Evolutionary conservation across 805 yeast species (phyloP), one percentile per base, ranked within the genome.

Genomic region (Candida tammaniensis): DNA sequence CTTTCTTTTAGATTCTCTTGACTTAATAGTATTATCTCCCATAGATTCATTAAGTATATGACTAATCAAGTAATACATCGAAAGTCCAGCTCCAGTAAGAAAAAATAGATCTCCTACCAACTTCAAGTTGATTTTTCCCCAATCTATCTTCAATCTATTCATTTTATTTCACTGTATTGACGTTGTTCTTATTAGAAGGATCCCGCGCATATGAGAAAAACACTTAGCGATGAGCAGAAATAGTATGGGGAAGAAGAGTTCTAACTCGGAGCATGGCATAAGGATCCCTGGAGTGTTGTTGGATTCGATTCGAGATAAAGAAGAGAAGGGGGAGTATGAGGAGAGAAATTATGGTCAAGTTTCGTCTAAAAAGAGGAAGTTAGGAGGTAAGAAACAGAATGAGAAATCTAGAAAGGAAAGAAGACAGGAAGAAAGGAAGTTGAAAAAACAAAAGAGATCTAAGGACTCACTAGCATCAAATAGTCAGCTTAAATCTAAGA

Each of bases 1-100:
- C 48, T 74, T 76, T 39, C 79, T 75, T 80, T 84, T 63, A 69
- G 77, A 51, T 68, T 79, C 72, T 76, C 78, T 41, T 77, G 72
- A 53, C 72, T 56, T 55, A 5, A 57, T 52, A 5, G 61, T 47
- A 22, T 45, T 48, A 30, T 64, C 71, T 13, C 40, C 40, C 23
- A 51, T 42, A 15, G 52, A 49, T 21, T 65, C 71, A 34, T 58
- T 61, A 15, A 67, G 46, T 5, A 67, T 53, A 23, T 63, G 64
- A 42, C 58, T 62, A 20, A 82, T 50, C 50, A 82, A 58, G 49
- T 81, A 84, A 52, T 83, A 84, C 40, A 82, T 70, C 2, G 88
- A 80, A 23, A 82, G 66, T 1, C 86, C 80, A 2, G 89, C 84
- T 14, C 88, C 72, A 3, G 70, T 64, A 29, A 68, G 54, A 33